phyloP scores from a whole-genome alignment of 2,329 filamentous ascomycete species.

The Aspergillus persii region DNA sequence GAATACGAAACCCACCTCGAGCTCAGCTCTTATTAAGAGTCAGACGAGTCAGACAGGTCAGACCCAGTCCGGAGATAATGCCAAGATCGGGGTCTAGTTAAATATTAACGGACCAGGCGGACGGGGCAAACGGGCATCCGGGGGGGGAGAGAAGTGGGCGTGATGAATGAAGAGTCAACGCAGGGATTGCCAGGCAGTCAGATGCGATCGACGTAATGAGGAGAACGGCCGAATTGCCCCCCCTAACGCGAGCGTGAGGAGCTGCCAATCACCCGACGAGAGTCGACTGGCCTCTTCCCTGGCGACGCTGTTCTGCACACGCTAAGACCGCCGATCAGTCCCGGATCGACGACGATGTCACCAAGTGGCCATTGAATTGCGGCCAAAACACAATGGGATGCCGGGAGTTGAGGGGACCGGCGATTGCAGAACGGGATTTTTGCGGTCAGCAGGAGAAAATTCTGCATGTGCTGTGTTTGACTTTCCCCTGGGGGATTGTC shows the following conservation, averaged over 20 bases:
- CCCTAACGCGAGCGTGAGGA: conserved; percentile 1
- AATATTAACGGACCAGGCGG: not conserved
- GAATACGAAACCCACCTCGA: not conserved
- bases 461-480: not conserved
- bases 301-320: not conserved
- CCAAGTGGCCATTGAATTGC: not conserved
- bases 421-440: not conserved
- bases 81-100: not conserved
- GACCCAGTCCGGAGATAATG: not conserved
- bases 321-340: not conserved
- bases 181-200: conserved; percentile 3
- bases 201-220: conserved; percentile 4
- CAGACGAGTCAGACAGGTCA: not conserved
- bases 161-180: conserved; percentile 1
- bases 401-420: not conserved
- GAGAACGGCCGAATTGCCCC: not conserved
- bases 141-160: not conserved
- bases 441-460: not conserved
- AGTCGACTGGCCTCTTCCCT: not conserved
- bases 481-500: not conserved
- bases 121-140: not conserved
- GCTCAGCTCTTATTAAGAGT: not conserved
- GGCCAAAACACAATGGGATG: not conserved
- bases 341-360: not conserved
- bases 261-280: conserved; percentile 1